phyloP scores from a whole-genome alignment of 805 yeast species.

The Ascoidea asiatica region DNA sequence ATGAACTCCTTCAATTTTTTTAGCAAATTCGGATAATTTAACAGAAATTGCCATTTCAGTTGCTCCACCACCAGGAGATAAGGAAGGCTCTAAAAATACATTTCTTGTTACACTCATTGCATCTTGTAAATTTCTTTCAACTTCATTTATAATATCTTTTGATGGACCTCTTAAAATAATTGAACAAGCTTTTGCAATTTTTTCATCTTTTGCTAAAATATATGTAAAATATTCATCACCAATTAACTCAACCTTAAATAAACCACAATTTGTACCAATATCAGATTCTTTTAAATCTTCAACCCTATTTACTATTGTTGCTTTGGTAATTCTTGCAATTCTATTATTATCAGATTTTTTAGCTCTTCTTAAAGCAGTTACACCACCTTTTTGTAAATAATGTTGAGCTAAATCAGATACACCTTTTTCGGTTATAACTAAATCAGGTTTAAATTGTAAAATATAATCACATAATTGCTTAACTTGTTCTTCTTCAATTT shows the following conservation, averaged over 20 bases:
- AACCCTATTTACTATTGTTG: slow-evolving; percentile 88
- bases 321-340: slow-evolving; percentile 95
- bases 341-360: slow-evolving; percentile 93
- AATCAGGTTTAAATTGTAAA: slow-evolving; percentile 75
- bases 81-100: slow-evolving; percentile 85
- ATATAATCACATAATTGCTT: slow-evolving; percentile 75
- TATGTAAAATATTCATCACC: slow-evolving; percentile 95
- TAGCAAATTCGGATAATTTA: slow-evolving; percentile 77
- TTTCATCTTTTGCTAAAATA: slow-evolving; percentile 50
- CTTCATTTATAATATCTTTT: slow-evolving; percentile 89
- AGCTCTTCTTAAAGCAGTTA: slow-evolving; percentile 85
- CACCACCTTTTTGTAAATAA: slow-evolving; percentile 84
- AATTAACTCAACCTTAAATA: slow-evolving; percentile 84
- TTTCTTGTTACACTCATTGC: slow-evolving; percentile 97
- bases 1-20: slow-evolving; percentile 82
- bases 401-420: slow-evolving; percentile 97
- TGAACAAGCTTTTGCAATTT: slow-evolving; percentile 87
- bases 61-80: slow-evolving; percentile 99
- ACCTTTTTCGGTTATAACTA: slow-evolving; percentile 96
- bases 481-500: slow-evolving; percentile 97
- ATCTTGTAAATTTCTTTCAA: slow-evolving; percentile 93
- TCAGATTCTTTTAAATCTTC: slow-evolving; percentile 90
- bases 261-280: slow-evolving; percentile 79
- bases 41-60: slow-evolving; percentile 98
- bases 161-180: slow-evolving; percentile 90